These are phyloP conservation scores for Trichoderma atroviride DNA, from an alignment of 2,329 filamentous ascomycete species.

Conservation along the genomic window DNA sequence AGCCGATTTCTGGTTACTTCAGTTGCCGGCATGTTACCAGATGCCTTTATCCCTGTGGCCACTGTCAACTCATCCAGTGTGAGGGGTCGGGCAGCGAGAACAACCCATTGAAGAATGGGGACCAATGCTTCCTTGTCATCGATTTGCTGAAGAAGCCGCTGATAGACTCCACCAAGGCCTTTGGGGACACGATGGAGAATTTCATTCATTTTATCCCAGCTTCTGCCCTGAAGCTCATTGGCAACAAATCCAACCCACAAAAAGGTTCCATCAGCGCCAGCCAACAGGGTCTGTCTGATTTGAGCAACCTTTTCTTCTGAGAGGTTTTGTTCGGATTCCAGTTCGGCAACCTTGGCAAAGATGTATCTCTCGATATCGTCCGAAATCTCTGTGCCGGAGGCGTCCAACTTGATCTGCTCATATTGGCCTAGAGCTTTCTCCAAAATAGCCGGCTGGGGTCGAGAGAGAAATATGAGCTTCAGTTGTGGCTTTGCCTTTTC, in stretches of 20 bases:
- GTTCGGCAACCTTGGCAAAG: slow-evolving; percentile 7
- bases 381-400: slow-evolving; percentile 4
- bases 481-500: slow-evolving; percentile 2
- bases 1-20: slow-evolving; percentile 2
- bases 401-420: slow-evolving; percentile 8
- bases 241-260: slow-evolving; percentile 20
- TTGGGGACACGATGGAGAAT: slow-evolving; percentile 10
- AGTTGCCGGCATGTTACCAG: neutral
- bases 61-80: slow-evolving; percentile 11
- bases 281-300: neutral
- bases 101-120: slow-evolving; percentile 17
- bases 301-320: neutral
- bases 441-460: slow-evolving; percentile 6
- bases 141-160: slow-evolving; percentile 10
- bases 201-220: slow-evolving; percentile 10
- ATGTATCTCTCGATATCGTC: slow-evolving; percentile 6
- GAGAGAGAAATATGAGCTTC: slow-evolving; percentile 14
- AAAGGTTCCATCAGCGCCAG: slow-evolving; percentile 16
- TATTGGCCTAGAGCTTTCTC: slow-evolving; percentile 2
- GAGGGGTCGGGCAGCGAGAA: slow-evolving; percentile 8
- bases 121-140: slow-evolving; percentile 10
- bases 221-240: slow-evolving; percentile 21
- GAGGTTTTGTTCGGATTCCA: slow-evolving; percentile 11
- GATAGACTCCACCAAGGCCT: slow-evolving; percentile 12
- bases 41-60: slow-evolving; percentile 8